phyloP scores from a whole-genome alignment of 257 asterid genomes.

The Haberlea rhodopensis region DNA sequence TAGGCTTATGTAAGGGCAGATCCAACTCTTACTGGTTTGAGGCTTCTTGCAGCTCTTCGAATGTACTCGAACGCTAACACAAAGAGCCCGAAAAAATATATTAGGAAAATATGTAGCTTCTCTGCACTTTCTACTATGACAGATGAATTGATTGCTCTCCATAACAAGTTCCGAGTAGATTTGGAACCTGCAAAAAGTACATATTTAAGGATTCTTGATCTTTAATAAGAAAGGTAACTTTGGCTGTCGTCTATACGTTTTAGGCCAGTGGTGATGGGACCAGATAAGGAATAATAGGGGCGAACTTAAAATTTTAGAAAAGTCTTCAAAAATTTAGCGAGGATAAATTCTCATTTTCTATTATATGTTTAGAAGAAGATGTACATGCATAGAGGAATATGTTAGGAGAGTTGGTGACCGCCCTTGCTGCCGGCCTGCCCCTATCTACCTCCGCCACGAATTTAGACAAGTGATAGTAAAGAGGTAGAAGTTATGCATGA shows the following conservation, averaged over 20 bases:
- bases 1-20: slow-evolving; percentile 50
- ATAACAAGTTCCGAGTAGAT: slow-evolving; percentile 34
- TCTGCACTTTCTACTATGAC: slow-evolving; percentile 39
- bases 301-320: not conserved
- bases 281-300: not conserved
- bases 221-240: not conserved
- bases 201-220: not conserved
- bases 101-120: slow-evolving; percentile 49
- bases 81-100: slow-evolving; percentile 57
- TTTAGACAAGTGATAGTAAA: slow-evolving; percentile 18
- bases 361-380: not conserved
- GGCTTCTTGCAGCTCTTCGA: slow-evolving; percentile 50
- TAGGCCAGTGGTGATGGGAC: not conserved
- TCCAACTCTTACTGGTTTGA: slow-evolving; percentile 71
- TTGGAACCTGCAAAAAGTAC: slow-evolving; percentile 43
- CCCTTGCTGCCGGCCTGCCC: slow-evolving; percentile 1
- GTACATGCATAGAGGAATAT: not conserved
- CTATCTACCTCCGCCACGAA: not conserved
- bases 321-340: not conserved
- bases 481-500: slow-evolving; percentile 21
- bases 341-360: not conserved
- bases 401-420: not conserved
- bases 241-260: not conserved
- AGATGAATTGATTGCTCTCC: slow-evolving; percentile 45
- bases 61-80: slow-evolving; percentile 45